These are phyloP conservation scores for Gyrodon lividus DNA, from an alignment of 768 basidiomycete genomes.

Conservation along the genomic window DNA sequence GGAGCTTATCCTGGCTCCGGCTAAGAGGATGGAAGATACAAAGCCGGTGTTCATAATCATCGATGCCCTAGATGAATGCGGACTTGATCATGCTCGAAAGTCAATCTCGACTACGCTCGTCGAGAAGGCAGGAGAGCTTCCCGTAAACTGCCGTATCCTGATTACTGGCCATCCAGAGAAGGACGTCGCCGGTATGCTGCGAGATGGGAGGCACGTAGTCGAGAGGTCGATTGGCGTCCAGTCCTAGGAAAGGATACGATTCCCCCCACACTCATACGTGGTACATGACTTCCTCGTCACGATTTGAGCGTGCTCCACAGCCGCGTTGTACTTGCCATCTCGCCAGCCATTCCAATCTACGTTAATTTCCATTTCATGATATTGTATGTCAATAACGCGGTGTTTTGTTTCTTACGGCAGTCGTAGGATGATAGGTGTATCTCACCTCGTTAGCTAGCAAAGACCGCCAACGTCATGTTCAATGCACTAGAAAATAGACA, in stretches of 20 bases:
- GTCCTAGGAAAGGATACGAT: too few relatives aligned
- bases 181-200: conserved; percentile 20
- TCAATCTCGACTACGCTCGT: conserved; percentile 29
- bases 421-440: too few relatives aligned
- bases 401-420: too few relatives aligned
- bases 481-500: too few relatives aligned
- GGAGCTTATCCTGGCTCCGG: conserved; percentile 19
- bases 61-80: conserved; percentile 25
- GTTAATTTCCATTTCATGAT: too few relatives aligned
- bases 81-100: conserved; percentile 1
- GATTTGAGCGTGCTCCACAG: too few relatives aligned
- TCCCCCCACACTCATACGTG: neutral
- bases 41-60: conserved; percentile 25
- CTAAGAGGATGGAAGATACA: conserved; percentile 2
- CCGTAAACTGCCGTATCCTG: conserved; percentile 38
- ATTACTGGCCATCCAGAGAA: conserved; percentile 32
- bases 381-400: too few relatives aligned
- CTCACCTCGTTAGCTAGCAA: too few relatives aligned
- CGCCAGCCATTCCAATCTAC: too few relatives aligned
- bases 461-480: too few relatives aligned
- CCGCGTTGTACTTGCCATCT: too few relatives aligned
- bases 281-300: neutral
- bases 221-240: neutral
- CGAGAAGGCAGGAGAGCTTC: conserved; percentile 40
- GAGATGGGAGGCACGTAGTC: conserved; percentile 9